Percentiles rank a stretch among this genome's conserved stretches.
Conservation (phyloP, 805 yeast species). For the Barnettozyma sp. region DNA sequence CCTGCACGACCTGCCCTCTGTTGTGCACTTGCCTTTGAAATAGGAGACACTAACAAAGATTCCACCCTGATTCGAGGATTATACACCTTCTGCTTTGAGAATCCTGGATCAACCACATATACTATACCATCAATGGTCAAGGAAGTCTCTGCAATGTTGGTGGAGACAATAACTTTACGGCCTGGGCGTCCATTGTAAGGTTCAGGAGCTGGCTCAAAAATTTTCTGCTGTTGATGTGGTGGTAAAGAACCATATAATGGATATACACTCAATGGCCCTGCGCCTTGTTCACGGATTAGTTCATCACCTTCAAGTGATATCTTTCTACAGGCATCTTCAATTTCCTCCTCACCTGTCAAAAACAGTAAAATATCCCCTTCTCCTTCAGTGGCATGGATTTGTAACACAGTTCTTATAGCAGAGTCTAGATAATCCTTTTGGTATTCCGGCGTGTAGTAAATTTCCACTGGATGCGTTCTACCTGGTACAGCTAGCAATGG, state of each 20-base stretch:
- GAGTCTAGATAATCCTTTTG: slow-evolving; percentile 94
- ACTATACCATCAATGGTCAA: slow-evolving; percentile 96
- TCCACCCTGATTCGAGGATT: slow-evolving; percentile 96
- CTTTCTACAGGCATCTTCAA: slow-evolving; percentile 93
- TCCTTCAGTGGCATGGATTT: slow-evolving; percentile 94
- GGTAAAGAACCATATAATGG: slow-evolving; percentile 96
- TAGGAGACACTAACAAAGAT: slow-evolving; percentile 88
- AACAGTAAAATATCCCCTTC: slow-evolving; percentile 85
- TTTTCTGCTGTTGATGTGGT: slow-evolving; percentile 89
- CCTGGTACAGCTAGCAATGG: slow-evolving; percentile 97
- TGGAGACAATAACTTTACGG: slow-evolving; percentile 83
- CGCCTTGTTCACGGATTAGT: slow-evolving; percentile 76
- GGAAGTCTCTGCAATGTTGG: slow-evolving; percentile 97
- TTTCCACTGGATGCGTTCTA: slow-evolving; percentile 95
- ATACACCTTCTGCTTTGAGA: slow-evolving; percentile 92
- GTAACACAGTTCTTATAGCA: slow-evolving; percentile 90
- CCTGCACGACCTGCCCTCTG: slow-evolving; percentile 99
- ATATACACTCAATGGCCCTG: slow-evolving; percentile 85
- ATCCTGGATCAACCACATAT: slow-evolving; percentile 96
- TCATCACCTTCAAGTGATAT: slow-evolving; percentile 85
- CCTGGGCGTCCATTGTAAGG: slow-evolving; percentile 84
- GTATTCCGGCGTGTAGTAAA: slow-evolving; percentile 93
- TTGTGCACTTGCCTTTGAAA: slow-evolving; percentile 95
- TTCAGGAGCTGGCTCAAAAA: slow-evolving; percentile 84
- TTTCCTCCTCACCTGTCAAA: slow-evolving; percentile 95